Evolutionary conservation across 2,329 filamentous ascomycete genomes (phyloP).

Genomic region (Epichloe aotearoae): DNA sequence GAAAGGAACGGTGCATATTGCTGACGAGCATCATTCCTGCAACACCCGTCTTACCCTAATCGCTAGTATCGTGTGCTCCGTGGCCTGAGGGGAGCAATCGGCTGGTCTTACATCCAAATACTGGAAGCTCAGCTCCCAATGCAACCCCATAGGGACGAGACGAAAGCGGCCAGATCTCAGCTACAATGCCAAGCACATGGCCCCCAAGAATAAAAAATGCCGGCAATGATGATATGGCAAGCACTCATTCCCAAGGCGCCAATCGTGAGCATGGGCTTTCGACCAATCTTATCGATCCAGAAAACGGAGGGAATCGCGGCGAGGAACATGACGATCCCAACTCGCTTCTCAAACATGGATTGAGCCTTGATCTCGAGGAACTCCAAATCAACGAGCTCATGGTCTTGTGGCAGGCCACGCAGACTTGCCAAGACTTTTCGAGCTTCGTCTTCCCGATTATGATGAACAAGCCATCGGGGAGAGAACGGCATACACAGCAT

Average conservation of each 20-base stretch:
- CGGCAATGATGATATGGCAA: too few relatives aligned
- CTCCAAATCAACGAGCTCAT: too few relatives aligned
- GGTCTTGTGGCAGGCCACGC: constrained; percentile 35
- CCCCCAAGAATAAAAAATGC: constrained; percentile 61
- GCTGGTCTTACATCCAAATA: too few relatives aligned
- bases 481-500: constrained; percentile 74
- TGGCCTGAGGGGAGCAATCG: too few relatives aligned
- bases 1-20: neutral
- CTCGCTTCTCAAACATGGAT: constrained; percentile 12
- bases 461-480: constrained; percentile 62
- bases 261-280: constrained; percentile 46
- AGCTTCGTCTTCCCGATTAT: constrained; percentile 42
- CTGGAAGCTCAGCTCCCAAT: neutral
- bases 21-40: too few relatives aligned
- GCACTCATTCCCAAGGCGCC: constrained; percentile 26
- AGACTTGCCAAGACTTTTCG: constrained; percentile 48
- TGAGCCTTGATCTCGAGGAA: too few relatives aligned
- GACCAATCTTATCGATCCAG: constrained; percentile 50
- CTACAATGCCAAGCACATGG: constrained; percentile 59
- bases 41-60: too few relatives aligned
- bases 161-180: constrained; percentile 42
- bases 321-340: constrained; percentile 57
- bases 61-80: too few relatives aligned
- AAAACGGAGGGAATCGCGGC: constrained; percentile 54
- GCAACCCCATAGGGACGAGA: neutral